Base-by-base conservation (phyloP, 768 basidiomycete genomes). In the Dacryopinax primogenitus region DNA sequence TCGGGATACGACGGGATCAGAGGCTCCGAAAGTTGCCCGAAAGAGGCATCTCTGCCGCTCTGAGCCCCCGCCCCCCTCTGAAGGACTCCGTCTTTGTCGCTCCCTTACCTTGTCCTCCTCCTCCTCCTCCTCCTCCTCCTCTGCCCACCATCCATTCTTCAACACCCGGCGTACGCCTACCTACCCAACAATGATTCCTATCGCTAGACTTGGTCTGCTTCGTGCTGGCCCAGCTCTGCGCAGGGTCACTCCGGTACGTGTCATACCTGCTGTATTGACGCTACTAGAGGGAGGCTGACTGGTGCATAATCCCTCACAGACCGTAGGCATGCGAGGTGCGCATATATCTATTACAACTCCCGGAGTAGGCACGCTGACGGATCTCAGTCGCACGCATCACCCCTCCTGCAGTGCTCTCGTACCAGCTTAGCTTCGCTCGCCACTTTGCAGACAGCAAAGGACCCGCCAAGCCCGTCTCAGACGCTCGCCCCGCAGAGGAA, bases 191-290 rank as follows among this genome's bases (percentile, higher is more conserved):
- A 58, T 58, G 51, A 23, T 58, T 30, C 51, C 51, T 28, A 58
- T 58, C 51, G 51, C 51, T 58, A 58, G 51, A 58, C 51, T 58
- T 28, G 51, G 51, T 30, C 51, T 58, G 51, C 51, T 58, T 21
- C 51, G 51, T 9, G 51, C 51, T 9, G 51, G 51, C 30, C 51
- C 51, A 58, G 51, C 26, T 2, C 23, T 58, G 51, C 51, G 26
- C 51, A 32, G 51, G 51, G 51, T 30, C 3, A 15, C 23, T 4
- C 51, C 51, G 30, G 51, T 58, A 32, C 51, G 51, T 58, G 4
- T 15, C 26, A 13, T 30, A 6, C 51, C 51, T 6, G 12, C 51
- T n/a, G 26, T 30, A 58, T 6, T 9, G 3, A 58, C 41, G 32
- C 51, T 18, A 6, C 13, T n/a, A n/a, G n/a, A n/a, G 32, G 51